Conservation (phyloP, 2,329 filamentous ascomycete genomes). For the Chrysosporium keratinophilum region DNA sequence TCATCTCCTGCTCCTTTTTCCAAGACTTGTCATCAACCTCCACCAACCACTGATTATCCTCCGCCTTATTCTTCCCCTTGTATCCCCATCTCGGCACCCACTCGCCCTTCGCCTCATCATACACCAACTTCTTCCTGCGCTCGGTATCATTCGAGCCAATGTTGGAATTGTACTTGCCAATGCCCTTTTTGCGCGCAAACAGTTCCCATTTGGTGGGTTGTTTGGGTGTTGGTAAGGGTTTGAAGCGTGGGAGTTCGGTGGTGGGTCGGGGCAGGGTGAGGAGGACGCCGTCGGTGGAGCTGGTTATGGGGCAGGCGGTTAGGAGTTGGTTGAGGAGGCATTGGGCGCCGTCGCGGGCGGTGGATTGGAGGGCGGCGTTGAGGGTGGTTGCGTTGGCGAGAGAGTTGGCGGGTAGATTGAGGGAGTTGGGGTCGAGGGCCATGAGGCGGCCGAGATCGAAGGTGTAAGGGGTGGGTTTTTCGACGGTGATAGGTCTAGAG, state of each 20-base stretch:
- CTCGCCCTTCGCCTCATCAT: conserved; percentile 71
- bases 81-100: conserved; percentile 96
- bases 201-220: conserved; percentile 87
- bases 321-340: conserved; percentile 89
- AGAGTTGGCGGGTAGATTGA: conserved; percentile 44
- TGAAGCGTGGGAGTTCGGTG: conserved; percentile 75
- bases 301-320: conserved; percentile 69
- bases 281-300: conserved; percentile 57
- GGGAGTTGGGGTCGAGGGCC: conserved; percentile 76
- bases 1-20: conserved; percentile 51
- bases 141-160: conserved; percentile 49
- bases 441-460: conserved; percentile 86
- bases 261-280: conserved; percentile 62
- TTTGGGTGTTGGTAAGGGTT: conserved; percentile 73
- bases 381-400: conserved; percentile 27
- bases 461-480: conserved; percentile 79
- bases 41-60: conserved; percentile 76
- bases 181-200: conserved; percentile 95
- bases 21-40: conserved; percentile 75
- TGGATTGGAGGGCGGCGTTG: conserved; percentile 59
- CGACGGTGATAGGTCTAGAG: conserved; percentile 50
- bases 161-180: conserved; percentile 66
- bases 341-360: conserved; percentile 83
- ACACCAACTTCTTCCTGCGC: conserved; percentile 60
- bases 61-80: conserved; percentile 77